Evolutionary conservation across 2,329 filamentous ascomycete genomes (phyloP).

Genomic region (Paecilomyces variotii): DNA sequence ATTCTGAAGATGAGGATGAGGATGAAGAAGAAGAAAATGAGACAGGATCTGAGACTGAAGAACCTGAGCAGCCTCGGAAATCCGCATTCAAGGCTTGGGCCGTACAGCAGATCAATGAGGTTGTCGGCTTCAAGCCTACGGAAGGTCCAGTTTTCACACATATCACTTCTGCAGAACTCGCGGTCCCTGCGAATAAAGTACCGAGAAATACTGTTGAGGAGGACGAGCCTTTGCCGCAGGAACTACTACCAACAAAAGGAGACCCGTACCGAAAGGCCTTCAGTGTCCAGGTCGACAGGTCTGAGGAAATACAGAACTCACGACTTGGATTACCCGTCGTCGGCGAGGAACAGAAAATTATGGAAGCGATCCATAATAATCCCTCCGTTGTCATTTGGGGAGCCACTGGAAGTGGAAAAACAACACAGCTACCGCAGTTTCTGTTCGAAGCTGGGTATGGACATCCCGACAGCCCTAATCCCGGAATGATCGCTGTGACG

Average conservation of each 20-base stretch:
- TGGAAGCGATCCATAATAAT: slow-evolving; percentile 94
- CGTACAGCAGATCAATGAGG: slow-evolving; percentile 73
- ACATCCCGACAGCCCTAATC: slow-evolving; percentile 64
- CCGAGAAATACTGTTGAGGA: slow-evolving; percentile 29
- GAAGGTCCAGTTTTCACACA: slow-evolving; percentile 21
- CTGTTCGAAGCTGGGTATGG: slow-evolving; percentile 91
- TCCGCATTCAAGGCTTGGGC: slow-evolving; percentile 94
- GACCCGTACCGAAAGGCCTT: slow-evolving; percentile 61
- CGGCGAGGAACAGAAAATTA: slow-evolving; percentile 91
- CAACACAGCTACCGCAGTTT: slow-evolving; percentile 94
- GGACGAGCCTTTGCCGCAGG: slow-evolving; percentile 32
- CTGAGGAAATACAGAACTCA: slow-evolving; percentile 65
- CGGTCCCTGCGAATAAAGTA: slow-evolving; percentile 21
- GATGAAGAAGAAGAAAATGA: slow-evolving; percentile 14
- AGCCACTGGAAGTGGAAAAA: slow-evolving; percentile 94
- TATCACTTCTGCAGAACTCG: slow-evolving; percentile 11
- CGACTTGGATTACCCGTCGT: slow-evolving; percentile 80
- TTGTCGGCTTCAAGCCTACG: slow-evolving; percentile 59
- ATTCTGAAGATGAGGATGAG: slow-evolving; percentile 24
- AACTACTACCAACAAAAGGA: slow-evolving; percentile 31
- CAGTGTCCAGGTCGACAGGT: slow-evolving; percentile 62
- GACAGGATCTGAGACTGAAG: slow-evolving; percentile 2
- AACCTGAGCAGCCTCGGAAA: slow-evolving; percentile 26
- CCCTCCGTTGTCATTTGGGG: slow-evolving; percentile 86
- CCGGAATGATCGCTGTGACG: slow-evolving; percentile 89